Base-by-base conservation (phyloP, 2,329 filamentous ascomycete genomes). In the Trichoderma koningiopsis region DNA sequence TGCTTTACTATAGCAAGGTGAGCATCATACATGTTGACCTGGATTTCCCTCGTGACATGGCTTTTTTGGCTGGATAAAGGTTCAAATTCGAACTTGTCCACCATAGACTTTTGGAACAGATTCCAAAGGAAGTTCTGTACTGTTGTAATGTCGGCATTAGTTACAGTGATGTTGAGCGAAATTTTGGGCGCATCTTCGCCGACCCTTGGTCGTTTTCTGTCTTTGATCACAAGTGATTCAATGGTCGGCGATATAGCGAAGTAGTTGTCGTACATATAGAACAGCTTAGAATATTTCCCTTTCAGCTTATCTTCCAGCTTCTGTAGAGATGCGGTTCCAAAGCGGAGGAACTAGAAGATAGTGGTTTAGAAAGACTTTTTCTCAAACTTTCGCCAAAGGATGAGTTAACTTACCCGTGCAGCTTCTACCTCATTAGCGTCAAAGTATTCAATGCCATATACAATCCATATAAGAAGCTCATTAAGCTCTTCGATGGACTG, bases 1-100 rank as follows among this genome's bases (percentile, higher is more conserved):
- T 57, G 55, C 16, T 57, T 57, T 35, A 57, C 55, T 57, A 57
- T 57, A 57, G 55, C 55, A 57, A 57, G 55, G 22, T 57, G 55
- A 57, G 55, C 55, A 29, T 57, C 55, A 57, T 57, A 57, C 55
- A 33, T 57, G 55, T 57, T 57, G 19, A 57, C 55, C 19, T 57
- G 55, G 8, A 57, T 57, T 35, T 57, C 55, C 29, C 31, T 29
- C 2, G 27, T 7, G 29, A 19, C 29, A 8, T 29, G 16, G 16
- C 27, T 57, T 22, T 16, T 57, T 35, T 57, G 55, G 27, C 8
- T 29, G 29, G 55, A 57, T 22, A 33, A 2, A 11, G 55, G 27
- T 19, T 57, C 29, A 2, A 57, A 57, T 29, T 57, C 55, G 29
- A 57, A 57, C 11, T 33, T 57, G 14, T 57, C 55, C 33, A 57